Evolutionary conservation across 176 grass and related monocot species (phyloP).

Genomic region (Triticum urartu): DNA sequence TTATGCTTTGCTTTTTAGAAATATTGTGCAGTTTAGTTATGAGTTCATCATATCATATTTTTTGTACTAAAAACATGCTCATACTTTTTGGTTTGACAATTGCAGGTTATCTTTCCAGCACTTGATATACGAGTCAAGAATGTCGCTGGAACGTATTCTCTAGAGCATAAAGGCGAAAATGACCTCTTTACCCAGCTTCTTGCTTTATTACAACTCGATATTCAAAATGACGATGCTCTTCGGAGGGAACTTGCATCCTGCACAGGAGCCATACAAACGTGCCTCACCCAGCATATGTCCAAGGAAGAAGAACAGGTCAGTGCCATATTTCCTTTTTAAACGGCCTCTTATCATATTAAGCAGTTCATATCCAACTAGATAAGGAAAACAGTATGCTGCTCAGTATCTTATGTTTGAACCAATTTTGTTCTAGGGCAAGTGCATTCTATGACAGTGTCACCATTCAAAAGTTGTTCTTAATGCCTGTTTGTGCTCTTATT

Average conservation of each 20-base stretch:
- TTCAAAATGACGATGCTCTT: slow-evolving; percentile 69
- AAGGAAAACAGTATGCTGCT: neutral
- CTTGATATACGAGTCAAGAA: slow-evolving; percentile 97
- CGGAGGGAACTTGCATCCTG: slow-evolving; percentile 88
- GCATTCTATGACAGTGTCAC: slow-evolving; percentile 3
- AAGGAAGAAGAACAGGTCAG: slow-evolving; percentile 96
- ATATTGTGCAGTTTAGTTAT: neutral
- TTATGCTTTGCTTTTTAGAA: neutral
- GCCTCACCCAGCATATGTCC: slow-evolving; percentile 92
- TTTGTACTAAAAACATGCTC: neutral
- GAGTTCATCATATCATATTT: neutral
- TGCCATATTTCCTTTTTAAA: slow-evolving; percentile 23
- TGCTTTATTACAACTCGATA: slow-evolving; percentile 54
- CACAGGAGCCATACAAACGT: slow-evolving; percentile 86
- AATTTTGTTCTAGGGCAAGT: slow-evolving; percentile 28
- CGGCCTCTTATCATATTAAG: neutral
- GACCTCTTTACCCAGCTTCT: slow-evolving; percentile 76
- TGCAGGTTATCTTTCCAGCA: slow-evolving; percentile 97
- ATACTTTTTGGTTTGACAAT: slow-evolving; percentile 29
- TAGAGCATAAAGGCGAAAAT: slow-evolving; percentile 92
- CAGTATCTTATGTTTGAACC: slow-evolving; percentile 1
- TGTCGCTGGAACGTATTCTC: slow-evolving; percentile 81
- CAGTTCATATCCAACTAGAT: neutral
- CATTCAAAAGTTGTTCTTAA: neutral
- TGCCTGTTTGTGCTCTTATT: neutral